These are phyloP conservation scores for Vaccinium myrtillus DNA, from an alignment of 148 eudicot species.

Conservation along the genomic window DNA sequence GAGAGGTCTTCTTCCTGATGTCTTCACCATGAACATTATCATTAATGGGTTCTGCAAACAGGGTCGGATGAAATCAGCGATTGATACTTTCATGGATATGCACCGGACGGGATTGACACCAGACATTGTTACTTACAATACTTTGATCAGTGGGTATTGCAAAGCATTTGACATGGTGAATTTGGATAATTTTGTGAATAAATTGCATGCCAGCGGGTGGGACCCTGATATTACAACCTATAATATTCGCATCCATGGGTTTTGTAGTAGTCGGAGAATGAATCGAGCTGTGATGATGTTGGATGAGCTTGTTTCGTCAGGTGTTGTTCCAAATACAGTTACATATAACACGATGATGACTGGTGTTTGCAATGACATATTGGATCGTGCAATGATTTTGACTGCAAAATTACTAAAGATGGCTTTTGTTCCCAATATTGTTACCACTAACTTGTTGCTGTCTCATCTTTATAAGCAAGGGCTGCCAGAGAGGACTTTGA, in stretches of 20 bases:
- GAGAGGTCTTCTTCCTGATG: constrained; percentile 70
- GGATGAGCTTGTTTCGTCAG: constrained; percentile 72
- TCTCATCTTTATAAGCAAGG: constrained; percentile 86
- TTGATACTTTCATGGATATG: constrained; percentile 62
- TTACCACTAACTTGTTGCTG: constrained; percentile 72
- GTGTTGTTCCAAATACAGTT: constrained; percentile 73
- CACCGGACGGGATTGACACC: constrained; percentile 55
- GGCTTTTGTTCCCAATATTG: constrained; percentile 77
- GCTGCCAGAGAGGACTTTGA: constrained; percentile 61
- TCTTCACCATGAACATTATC: constrained; percentile 66
- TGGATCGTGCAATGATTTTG: constrained; percentile 74
- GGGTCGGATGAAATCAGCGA: constrained; percentile 78
- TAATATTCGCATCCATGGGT: constrained; percentile 74
- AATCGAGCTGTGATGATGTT: constrained; percentile 65
- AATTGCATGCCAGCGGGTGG: constrained; percentile 61
- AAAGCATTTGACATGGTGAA: constrained; percentile 61
- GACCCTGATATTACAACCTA: constrained; percentile 81
- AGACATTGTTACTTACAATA: constrained; percentile 83
- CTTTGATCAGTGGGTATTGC: constrained; percentile 83
- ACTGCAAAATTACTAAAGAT: constrained; percentile 85
- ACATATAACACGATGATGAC: constrained; percentile 88
- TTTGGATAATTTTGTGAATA: constrained; percentile 52
- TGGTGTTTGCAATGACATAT: constrained; percentile 70
- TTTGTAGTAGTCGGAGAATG: constrained; percentile 57
- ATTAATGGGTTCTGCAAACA: constrained; percentile 75